phyloP scores from a whole-genome alignment of 2,329 filamentous ascomycete genomes.

The Byssochlamys sp. region DNA sequence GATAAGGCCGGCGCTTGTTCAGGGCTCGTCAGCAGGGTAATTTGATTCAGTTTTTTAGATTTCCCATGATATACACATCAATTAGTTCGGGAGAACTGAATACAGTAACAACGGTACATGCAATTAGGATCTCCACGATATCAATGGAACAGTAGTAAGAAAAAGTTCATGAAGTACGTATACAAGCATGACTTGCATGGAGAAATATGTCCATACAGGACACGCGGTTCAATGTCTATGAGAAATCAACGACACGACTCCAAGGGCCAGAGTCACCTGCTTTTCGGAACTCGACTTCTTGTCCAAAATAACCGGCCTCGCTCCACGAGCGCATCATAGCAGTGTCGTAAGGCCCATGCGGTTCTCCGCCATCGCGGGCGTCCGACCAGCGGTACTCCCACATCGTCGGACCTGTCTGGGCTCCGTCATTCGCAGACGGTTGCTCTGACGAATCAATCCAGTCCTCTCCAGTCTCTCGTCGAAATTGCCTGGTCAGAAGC shows the following conservation, averaged over 20 bases:
- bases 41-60: constrained; percentile 4
- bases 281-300: constrained; percentile 67
- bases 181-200: background rate
- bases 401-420: constrained; percentile 35
- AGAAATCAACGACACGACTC: constrained; percentile 44
- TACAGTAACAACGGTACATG: background rate
- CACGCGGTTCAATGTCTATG: constrained; percentile 25
- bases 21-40: constrained; percentile 15
- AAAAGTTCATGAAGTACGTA: background rate
- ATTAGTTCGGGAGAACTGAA: background rate
- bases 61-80: background rate
- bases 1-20: constrained; percentile 30
- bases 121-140: background rate
- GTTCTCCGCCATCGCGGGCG: constrained; percentile 65
- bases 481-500: constrained; percentile 69
- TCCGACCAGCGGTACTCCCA: constrained; percentile 96
- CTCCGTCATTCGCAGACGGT: constrained; percentile 16
- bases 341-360: constrained; percentile 79
- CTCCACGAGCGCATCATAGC: constrained; percentile 84
- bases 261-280: constrained; percentile 48
- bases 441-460: constrained; percentile 54
- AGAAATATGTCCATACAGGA: too few relatives aligned
- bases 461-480: constrained; percentile 73
- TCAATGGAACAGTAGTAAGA: background rate
- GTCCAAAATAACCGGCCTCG: constrained; percentile 82